Percentiles rank a stretch among this genome's conserved stretches.
These are phyloP conservation scores for Hypoxylon cercidicola DNA, from an alignment of 495 filamentous ascomycete genomes.

Conservation along the genomic window DNA sequence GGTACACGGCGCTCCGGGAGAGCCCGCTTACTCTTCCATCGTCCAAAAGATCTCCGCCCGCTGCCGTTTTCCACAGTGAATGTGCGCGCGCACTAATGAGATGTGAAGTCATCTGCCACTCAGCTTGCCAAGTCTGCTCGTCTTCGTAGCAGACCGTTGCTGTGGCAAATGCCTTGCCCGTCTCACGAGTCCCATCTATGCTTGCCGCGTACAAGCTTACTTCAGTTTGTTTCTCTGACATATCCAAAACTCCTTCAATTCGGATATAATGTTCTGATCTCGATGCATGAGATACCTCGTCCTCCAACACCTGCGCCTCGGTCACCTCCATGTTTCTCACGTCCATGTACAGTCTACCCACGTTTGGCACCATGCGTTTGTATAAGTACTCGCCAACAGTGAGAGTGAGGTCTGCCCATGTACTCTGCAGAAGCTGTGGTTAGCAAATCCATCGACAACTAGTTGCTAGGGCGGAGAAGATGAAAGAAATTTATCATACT, in stretches of 20 bases:
- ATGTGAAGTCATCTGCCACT: constrained; percentile 57
- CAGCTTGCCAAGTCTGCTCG: constrained; percentile 41
- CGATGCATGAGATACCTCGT: constrained; percentile 42
- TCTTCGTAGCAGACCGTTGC: constrained; percentile 49
- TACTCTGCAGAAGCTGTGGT: no score
- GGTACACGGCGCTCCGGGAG: constrained; percentile 68
- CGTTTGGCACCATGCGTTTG: constrained; percentile 49
- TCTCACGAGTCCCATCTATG: no score
- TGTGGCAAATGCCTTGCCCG: constrained; percentile 51
- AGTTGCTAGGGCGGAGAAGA: no score
- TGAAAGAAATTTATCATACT: no score
- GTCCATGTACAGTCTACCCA: constrained; percentile 51
- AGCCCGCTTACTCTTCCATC: constrained; percentile 53
- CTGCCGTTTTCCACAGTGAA: constrained; percentile 50
- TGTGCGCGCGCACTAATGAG: constrained; percentile 50
- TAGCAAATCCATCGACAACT: no score
- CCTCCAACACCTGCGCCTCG: constrained; percentile 61
- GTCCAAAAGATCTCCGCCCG: no score
- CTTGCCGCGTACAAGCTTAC: constrained; percentile 1
- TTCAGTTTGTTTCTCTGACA: constrained; percentile 11
- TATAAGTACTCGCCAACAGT: constrained; percentile 66
- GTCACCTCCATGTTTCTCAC: constrained; percentile 61
- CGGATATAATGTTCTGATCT: no score
- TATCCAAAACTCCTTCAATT: no score
- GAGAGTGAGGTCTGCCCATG: constrained; percentile 71